Evolutionary conservation across 1,284 basidiomycete species (phyloP).

Genomic region (Ustilago bromivora): DNA sequence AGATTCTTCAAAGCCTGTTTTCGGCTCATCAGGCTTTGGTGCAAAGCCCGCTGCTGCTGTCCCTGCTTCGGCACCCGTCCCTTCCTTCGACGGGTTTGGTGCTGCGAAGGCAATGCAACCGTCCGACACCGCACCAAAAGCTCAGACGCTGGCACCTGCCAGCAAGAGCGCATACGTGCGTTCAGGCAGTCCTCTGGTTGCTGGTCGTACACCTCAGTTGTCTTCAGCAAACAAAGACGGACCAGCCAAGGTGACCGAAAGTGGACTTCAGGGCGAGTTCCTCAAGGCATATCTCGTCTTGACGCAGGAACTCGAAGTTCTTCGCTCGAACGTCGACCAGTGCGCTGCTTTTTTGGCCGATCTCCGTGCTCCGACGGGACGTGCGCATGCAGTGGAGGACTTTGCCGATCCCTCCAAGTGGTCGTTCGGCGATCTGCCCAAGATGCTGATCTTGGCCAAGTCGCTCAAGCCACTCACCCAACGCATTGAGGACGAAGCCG

Average conservation of each 20-base stretch:
- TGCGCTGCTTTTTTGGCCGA: slow-evolving; percentile 67
- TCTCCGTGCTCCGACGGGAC: slow-evolving; percentile 53
- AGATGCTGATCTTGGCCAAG: slow-evolving; percentile 59
- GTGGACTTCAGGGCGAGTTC: slow-evolving; percentile 63
- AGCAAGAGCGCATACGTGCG: slow-evolving; percentile 4
- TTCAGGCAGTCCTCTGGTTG: slow-evolving; percentile 19
- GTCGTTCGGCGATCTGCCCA: slow-evolving; percentile 70
- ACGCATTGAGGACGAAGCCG: slow-evolving; percentile 31
- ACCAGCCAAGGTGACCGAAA: slow-evolving; percentile 56
- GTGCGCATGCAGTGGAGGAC: slow-evolving; percentile 47
- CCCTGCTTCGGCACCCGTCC: slow-evolving; percentile 9
- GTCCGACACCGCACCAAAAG: slow-evolving; percentile 5
- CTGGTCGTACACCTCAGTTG: slow-evolving; percentile 34
- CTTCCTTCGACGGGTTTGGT: slow-evolving; percentile 17
- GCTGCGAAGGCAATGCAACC: slow-evolving; percentile 16
- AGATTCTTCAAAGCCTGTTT: slow-evolving; percentile 20
- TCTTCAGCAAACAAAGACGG: slow-evolving; percentile 26
- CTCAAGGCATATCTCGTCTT: slow-evolving; percentile 69
- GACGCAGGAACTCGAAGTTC: slow-evolving; percentile 68
- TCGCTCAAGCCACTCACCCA: slow-evolving; percentile 33
- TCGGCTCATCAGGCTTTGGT: slow-evolving; percentile 12
- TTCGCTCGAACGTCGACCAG: slow-evolving; percentile 37
- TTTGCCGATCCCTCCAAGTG: slow-evolving; percentile 61
- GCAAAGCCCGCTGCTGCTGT: slow-evolving; percentile 15
- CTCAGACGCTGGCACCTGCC: slow-evolving; percentile 8